phyloP scores from a whole-genome alignment of 345 rosid genomes.

The Eucalyptus coolabah region DNA sequence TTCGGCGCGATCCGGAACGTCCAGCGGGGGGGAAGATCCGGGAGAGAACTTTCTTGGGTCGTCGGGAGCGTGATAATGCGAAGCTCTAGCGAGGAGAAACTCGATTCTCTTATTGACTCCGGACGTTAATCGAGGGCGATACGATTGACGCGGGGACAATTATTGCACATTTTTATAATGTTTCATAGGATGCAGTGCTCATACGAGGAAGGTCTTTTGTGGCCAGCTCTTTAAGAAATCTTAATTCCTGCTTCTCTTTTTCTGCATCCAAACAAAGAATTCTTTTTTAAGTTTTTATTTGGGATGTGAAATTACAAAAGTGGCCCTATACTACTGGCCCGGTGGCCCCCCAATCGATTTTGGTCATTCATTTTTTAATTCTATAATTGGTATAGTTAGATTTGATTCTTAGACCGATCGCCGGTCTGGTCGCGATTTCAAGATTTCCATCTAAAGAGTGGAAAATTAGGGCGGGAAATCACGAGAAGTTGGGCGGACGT shows the following conservation, averaged over 20 bases:
- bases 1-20: accelerated
- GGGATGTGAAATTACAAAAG: not conserved
- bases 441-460: not conserved
- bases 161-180: not conserved
- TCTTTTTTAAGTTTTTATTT: not conserved
- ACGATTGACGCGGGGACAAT: not conserved
- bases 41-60: not conserved
- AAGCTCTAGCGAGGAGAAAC: not conserved
- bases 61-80: not conserved
- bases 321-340: not conserved
- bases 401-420: not conserved
- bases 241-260: not conserved
- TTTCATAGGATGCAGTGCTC: not conserved
- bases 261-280: accelerated
- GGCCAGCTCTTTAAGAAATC: not conserved
- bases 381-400: accelerated
- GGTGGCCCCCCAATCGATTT: not conserved
- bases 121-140: not conserved
- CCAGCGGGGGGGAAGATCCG: not conserved
- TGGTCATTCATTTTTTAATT: not conserved
- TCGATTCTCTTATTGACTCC: not conserved
- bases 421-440: not conserved
- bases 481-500: not conserved
- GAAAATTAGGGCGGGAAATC: accelerated
- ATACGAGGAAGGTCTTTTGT: not conserved